Evolutionary conservation across 495 filamentous ascomycete genomes (phyloP).

Genomic region (Penicillium bialowiezense): DNA sequence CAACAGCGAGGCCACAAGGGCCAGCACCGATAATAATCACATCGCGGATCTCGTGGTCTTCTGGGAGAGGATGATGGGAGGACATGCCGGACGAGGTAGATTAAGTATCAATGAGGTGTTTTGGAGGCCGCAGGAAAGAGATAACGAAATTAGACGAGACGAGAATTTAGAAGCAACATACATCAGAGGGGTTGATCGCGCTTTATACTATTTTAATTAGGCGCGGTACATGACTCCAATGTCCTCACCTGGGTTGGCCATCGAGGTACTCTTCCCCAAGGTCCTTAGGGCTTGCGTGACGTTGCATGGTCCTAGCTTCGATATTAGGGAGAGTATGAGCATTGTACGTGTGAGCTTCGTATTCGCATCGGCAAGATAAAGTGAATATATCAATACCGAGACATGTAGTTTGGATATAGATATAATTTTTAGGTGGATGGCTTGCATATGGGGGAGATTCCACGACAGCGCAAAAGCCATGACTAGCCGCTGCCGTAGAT

Average conservation of each 20-base stretch:
- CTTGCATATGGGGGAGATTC: no score
- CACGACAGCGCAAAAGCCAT: no score
- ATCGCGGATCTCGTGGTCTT: constrained; percentile 41
- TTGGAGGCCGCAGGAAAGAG: not conserved
- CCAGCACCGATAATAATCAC: constrained; percentile 63
- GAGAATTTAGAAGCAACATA: not conserved
- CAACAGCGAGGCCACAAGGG: constrained; percentile 60
- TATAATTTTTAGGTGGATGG: no score
- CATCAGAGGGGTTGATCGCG: not conserved
- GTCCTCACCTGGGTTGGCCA: constrained; percentile 15
- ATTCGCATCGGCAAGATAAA: no score
- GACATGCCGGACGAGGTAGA: constrained; percentile 2
- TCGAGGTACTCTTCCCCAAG: constrained; percentile 41
- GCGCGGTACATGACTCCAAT: constrained; percentile 12
- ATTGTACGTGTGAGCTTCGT: no score
- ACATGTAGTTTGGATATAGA: no score
- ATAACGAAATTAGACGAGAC: not conserved
- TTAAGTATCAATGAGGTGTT: no score
- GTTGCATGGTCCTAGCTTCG: not conserved
- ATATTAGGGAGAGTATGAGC: no score
- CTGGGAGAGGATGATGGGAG: not conserved
- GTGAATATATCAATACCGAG: no score
- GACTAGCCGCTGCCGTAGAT: no score
- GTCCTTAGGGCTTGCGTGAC: constrained; percentile 25
- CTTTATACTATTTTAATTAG: constrained; percentile 4